Evolutionary conservation across 2,329 filamentous ascomycete species (phyloP).

Genomic region (Pyrenophora teres): DNA sequence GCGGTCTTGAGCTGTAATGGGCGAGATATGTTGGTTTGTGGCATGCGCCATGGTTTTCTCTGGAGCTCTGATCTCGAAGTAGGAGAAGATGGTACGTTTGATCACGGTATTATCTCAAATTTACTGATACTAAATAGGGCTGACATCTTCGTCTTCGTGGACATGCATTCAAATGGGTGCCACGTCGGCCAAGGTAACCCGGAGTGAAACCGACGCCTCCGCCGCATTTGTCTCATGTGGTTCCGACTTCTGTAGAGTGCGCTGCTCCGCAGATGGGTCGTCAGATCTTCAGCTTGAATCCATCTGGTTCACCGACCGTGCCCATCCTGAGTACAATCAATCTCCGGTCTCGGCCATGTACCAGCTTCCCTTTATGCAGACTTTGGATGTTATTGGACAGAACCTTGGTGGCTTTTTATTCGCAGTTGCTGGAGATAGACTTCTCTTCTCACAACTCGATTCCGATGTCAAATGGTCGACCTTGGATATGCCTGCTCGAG

Average conservation of each 20-base stretch:
- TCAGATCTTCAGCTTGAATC: slow-evolving; percentile 35
- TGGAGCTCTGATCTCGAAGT: slow-evolving; percentile 19
- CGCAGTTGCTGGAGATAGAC: slow-evolving; percentile 53
- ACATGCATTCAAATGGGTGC: slow-evolving; percentile 28
- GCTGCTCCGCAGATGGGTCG: slow-evolving; percentile 13
- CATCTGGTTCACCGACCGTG: slow-evolving; percentile 45
- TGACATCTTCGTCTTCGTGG: slow-evolving; percentile 10
- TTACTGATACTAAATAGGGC: slow-evolving; percentile 8
- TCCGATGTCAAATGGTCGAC: slow-evolving; percentile 32
- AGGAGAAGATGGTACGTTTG: slow-evolving; percentile 10
- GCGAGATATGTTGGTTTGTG: slow-evolving; percentile 37
- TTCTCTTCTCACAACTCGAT: slow-evolving; percentile 56
- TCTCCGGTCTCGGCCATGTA: slow-evolving; percentile 37
- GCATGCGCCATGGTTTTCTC: slow-evolving; percentile 43
- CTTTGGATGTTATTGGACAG: slow-evolving; percentile 44
- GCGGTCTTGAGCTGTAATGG: slow-evolving; percentile 22
- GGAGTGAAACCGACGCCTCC: slow-evolving; percentile 29
- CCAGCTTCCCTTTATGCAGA: slow-evolving; percentile 31
- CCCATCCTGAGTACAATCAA: slow-evolving; percentile 37
- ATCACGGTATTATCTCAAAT: neutral
- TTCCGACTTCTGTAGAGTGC: slow-evolving; percentile 44
- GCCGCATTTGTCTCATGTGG: slow-evolving; percentile 48
- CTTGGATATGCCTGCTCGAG: neutral
- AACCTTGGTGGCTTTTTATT: slow-evolving; percentile 53
- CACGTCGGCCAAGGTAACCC: slow-evolving; percentile 33